Conservation (phyloP, 2,329 filamentous ascomycete species). For the Ophiocordyceps australis region DNA sequence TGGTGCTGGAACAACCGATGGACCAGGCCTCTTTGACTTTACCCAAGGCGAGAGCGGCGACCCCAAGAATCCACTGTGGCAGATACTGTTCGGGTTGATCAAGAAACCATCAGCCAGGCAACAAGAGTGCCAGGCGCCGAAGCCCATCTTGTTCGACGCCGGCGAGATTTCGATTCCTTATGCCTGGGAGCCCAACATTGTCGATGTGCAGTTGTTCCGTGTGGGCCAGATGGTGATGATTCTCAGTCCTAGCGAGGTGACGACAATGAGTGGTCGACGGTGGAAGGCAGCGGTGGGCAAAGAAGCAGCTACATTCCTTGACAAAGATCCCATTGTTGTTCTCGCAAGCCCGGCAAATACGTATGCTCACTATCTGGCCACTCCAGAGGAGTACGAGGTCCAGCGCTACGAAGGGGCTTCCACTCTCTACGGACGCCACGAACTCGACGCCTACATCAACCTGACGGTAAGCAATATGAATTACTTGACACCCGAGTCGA, state of each 20-base stretch:
- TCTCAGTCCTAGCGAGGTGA: slow-evolving; percentile 72
- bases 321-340: slow-evolving; percentile 50
- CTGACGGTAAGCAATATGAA: slow-evolving; percentile 45
- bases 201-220: slow-evolving; percentile 72
- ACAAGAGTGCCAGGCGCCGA: slow-evolving; percentile 56
- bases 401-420: slow-evolving; percentile 94
- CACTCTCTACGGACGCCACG: slow-evolving; percentile 70
- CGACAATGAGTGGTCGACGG: slow-evolving; percentile 78
- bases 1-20: slow-evolving; percentile 81
- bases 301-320: slow-evolving; percentile 26
- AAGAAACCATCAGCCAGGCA: slow-evolving; percentile 55
- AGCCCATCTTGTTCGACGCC: slow-evolving; percentile 76
- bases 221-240: slow-evolving; percentile 74
- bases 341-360: slow-evolving; percentile 79
- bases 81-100: slow-evolving; percentile 52
- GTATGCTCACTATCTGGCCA: slow-evolving; percentile 70
- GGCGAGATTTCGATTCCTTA: slow-evolving; percentile 63
- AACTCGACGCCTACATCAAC: slow-evolving; percentile 76
- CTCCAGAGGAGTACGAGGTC: slow-evolving; percentile 61
- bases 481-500: slow-evolving; percentile 18
- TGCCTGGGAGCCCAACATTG: slow-evolving; percentile 77
- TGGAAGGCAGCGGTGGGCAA: slow-evolving; percentile 56
- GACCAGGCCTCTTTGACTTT: slow-evolving; percentile 82
- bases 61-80: slow-evolving; percentile 46
- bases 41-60: slow-evolving; percentile 64